Evolutionary conservation across 1,139 yeast genomes (phyloP).

Genomic region (Sugiyamaella grinbergsii): DNA sequence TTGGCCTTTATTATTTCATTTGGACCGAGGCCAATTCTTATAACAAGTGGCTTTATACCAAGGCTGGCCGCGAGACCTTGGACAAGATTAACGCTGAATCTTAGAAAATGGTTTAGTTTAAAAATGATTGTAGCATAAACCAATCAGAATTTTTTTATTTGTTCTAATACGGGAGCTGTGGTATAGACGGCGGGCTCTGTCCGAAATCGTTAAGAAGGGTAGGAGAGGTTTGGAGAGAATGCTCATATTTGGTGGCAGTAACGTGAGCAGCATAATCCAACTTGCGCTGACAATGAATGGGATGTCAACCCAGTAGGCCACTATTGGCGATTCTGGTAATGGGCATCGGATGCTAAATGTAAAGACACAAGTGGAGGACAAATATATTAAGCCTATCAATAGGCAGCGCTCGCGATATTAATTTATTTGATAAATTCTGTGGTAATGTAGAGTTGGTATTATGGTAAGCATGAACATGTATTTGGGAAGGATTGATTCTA

Average conservation of each 20-base stretch:
- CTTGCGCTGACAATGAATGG: too few relatives aligned
- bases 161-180: neutral
- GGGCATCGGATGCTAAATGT: too few relatives aligned
- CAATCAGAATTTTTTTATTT: slow-evolving; percentile 3
- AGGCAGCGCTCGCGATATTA: too few relatives aligned
- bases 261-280: too few relatives aligned
- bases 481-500: too few relatives aligned
- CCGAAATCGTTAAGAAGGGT: neutral
- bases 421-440: too few relatives aligned
- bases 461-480: too few relatives aligned
- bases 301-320: too few relatives aligned
- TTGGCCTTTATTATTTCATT: slow-evolving; percentile 75
- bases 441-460: too few relatives aligned
- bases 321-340: too few relatives aligned
- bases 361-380: too few relatives aligned
- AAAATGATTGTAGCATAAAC: slow-evolving; percentile 4
- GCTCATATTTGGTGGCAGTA: neutral
- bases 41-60: slow-evolving; percentile 92
- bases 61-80: slow-evolving; percentile 73
- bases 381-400: too few relatives aligned
- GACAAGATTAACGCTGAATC: slow-evolving; percentile 33
- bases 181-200: neutral
- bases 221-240: neutral
- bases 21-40: slow-evolving; percentile 89
- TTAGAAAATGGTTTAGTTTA: neutral